These are phyloP conservation scores for Xanthoconium stramineum DNA, from an alignment of 768 basidiomycete genomes.

Conservation along the genomic window DNA sequence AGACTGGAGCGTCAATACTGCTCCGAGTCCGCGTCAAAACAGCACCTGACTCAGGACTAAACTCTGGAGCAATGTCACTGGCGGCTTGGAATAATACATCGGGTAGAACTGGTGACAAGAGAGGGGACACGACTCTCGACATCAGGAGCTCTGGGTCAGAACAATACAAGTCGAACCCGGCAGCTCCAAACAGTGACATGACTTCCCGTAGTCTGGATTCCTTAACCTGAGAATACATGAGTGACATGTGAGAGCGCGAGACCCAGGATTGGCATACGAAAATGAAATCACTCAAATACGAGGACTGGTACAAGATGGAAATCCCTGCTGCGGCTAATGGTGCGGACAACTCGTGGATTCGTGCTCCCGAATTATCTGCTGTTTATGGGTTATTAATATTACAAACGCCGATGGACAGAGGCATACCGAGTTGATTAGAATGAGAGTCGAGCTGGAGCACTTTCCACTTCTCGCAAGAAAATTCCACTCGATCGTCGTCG, in stretches of 20 bases:
- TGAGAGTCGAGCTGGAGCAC: slow-evolving; percentile 82
- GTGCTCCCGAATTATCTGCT: slow-evolving; percentile 64
- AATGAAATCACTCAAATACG: slow-evolving; percentile 81
- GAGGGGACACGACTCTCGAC: slow-evolving; percentile 28
- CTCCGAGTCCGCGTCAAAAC: slow-evolving; percentile 49
- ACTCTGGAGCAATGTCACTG: slow-evolving; percentile 28
- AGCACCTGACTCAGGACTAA: slow-evolving; percentile 36
- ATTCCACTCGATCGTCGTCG: slow-evolving; percentile 53
- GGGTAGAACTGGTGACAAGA: slow-evolving; percentile 32
- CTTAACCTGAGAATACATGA: slow-evolving; percentile 50
- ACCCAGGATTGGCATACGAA: slow-evolving; percentile 49
- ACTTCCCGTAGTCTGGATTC: slow-evolving; percentile 61
- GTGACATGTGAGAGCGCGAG: neutral
- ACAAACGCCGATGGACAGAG: neutral
- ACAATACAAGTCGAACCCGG: slow-evolving; percentile 66
- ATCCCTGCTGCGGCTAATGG: slow-evolving; percentile 75
- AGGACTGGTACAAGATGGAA: slow-evolving; percentile 79
- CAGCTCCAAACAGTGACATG: slow-evolving; percentile 52
- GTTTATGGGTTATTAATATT: slow-evolving; percentile 2
- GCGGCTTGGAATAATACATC: slow-evolving; percentile 27
- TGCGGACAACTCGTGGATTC: slow-evolving; percentile 73
- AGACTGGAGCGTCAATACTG: slow-evolving; percentile 33
- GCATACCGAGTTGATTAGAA: slow-evolving; percentile 62
- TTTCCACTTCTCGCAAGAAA: slow-evolving; percentile 72
- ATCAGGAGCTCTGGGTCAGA: slow-evolving; percentile 39